Percentiles rank a stretch among this genome's conserved stretches.
Evolutionary conservation across 257 asterid genomes (phyloP).

Genomic region (Ocimum tenuiflorum): DNA sequence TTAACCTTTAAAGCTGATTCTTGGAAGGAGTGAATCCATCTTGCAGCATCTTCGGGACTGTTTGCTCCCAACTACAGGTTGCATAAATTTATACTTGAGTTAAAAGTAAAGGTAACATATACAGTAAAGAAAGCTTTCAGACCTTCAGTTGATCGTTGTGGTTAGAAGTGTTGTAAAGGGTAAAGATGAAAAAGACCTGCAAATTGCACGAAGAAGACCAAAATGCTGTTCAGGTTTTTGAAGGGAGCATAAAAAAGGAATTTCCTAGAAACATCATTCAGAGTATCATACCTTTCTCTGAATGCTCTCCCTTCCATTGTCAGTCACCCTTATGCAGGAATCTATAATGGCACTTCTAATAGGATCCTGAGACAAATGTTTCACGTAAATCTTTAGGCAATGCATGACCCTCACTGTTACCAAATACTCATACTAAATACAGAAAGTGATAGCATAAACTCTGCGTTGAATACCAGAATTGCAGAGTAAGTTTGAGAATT

Average conservation of each 20-base stretch:
- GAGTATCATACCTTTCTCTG: conserved; percentile 59
- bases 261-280: conserved; percentile 3
- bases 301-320: conserved; percentile 94
- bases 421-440: background rate
- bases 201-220: conserved; percentile 23
- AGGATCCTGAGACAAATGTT: conserved; percentile 58
- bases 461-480: conserved; percentile 6
- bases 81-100: conserved; percentile 18
- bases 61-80: conserved; percentile 81
- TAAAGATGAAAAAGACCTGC: conserved; percentile 59
- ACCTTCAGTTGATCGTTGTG: conserved; percentile 91
- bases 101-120: conserved; percentile 9
- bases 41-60: conserved; percentile 97
- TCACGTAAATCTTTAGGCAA: conserved; percentile 6
- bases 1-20: conserved; percentile 82
- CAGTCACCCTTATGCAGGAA: conserved; percentile 92
- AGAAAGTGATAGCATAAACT: conserved; percentile 7
- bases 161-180: conserved; percentile 75
- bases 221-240: conserved; percentile 6
- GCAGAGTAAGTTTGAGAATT: background rate
- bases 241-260: conserved; percentile 12
- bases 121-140: conserved; percentile 23
- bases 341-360: conserved; percentile 86
- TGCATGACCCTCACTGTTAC: background rate
- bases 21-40: conserved; percentile 86